Conservation (phyloP, 106 monocot species). For the Agapanthus africanus region DNA sequence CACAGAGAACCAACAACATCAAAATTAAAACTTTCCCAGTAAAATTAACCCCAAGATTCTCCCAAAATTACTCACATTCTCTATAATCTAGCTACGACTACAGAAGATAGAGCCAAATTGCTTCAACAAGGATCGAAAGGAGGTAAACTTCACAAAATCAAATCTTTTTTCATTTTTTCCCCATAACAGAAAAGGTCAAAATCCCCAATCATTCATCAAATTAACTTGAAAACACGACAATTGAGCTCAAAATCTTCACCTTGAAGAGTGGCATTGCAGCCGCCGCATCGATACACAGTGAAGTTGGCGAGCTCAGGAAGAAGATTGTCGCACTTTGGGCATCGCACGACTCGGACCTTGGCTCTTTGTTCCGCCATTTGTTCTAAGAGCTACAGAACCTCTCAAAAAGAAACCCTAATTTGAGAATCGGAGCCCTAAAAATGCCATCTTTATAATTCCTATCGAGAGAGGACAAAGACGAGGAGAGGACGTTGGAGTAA, state of each 20-base stretch:
- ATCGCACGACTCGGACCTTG: conserved; percentile 75
- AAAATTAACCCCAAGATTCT: too few species aligned
- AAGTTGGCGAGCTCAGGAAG: conserved; percentile 74
- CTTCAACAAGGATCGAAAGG: neutral
- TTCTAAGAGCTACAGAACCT: neutral
- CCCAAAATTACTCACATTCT: neutral
- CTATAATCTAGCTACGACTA: neutral
- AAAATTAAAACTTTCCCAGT: neutral
- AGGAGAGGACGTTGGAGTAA: neutral
- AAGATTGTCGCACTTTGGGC: conserved; percentile 90
- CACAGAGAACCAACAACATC: neutral
- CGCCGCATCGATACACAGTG: conserved; percentile 80
- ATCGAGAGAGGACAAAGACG: neutral
- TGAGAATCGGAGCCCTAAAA: neutral
- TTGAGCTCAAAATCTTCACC: conserved; percentile 22
- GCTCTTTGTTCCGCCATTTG: conserved; percentile 22
- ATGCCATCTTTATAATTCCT: neutral
- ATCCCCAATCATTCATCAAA: neutral
- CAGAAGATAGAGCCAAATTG: neutral
- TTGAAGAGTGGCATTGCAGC: conserved; percentile 84
- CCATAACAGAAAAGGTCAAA: neutral
- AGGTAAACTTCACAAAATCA: neutral
- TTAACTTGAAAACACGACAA: neutral
- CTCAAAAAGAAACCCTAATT: neutral
- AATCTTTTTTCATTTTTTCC: neutral